Evolutionary conservation across 805 yeast species (phyloP).

Genomic region (Lipomyces oligophaga): DNA sequence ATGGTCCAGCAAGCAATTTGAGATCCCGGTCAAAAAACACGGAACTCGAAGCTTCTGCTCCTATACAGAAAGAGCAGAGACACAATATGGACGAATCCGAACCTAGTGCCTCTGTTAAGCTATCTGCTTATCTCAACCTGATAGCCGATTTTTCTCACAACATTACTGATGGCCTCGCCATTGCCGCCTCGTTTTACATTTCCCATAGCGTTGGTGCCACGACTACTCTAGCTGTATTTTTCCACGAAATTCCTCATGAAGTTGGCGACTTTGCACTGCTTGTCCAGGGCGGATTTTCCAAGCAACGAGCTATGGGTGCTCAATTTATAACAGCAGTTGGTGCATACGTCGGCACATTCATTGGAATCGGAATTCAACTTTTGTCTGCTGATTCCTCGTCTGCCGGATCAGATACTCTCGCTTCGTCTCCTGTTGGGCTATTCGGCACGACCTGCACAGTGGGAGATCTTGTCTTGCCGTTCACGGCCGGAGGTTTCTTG

Average conservation of each 20-base stretch:
- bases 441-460: conserved; percentile 51
- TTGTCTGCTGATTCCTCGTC: conserved; percentile 26
- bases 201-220: conserved; percentile 60
- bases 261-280: conserved; percentile 75
- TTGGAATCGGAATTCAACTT: conserved; percentile 52
- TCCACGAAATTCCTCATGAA: conserved; percentile 80
- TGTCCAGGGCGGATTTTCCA: conserved; percentile 64
- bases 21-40: conserved; percentile 3
- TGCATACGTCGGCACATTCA: conserved; percentile 59
- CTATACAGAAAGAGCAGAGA: not conserved
- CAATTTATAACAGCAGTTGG: conserved; percentile 66
- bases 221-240: conserved; percentile 64
- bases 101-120: conserved; percentile 36
- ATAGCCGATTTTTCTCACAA: conserved; percentile 72
- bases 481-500: conserved; percentile 63
- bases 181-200: conserved; percentile 65
- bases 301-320: conserved; percentile 60
- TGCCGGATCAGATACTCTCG: conserved; percentile 6
- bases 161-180: conserved; percentile 72
- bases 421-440: conserved; percentile 37
- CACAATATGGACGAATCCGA: conserved; percentile 4
- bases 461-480: conserved; percentile 57
- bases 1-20: conserved; percentile 11
- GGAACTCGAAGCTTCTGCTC: not conserved
- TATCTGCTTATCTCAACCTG: conserved; percentile 61